Percentiles rank a stretch among this genome's conserved stretches.
Evolutionary conservation across 495 filamentous ascomycete genomes (phyloP).

Genomic region (Cercophora scortea): DNA sequence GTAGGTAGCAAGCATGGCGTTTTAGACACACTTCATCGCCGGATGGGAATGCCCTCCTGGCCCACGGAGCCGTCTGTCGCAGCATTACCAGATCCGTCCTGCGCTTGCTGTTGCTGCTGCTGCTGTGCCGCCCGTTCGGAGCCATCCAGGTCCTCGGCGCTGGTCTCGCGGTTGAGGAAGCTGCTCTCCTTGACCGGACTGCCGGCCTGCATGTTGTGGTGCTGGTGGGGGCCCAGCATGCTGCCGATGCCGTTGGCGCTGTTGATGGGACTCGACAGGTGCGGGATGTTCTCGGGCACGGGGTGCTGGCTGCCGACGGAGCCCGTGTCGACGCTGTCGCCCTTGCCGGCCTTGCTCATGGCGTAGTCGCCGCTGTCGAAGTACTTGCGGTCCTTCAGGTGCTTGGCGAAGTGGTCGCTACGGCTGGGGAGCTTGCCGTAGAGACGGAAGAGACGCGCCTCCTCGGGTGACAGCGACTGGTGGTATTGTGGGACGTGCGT

Average conservation of each 20-base stretch:
- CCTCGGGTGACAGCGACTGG: conserved; percentile 81
- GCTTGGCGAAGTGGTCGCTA: conserved; percentile 94
- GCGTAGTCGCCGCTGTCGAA: conserved; percentile 98
- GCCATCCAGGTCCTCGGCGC: conserved; percentile 50
- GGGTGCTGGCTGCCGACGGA: conserved; percentile 91
- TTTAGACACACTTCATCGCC: conserved; percentile 28
- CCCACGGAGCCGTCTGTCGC: conserved; percentile 8
- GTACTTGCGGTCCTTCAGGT: conserved; percentile 97
- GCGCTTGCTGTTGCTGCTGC: conserved; percentile 8
- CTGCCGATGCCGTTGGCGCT: conserved; percentile 36
- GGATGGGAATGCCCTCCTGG: conserved; percentile 58
- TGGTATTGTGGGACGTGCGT: conserved; percentile 5
- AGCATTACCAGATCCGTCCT: background rate
- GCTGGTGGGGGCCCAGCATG: conserved; percentile 35
- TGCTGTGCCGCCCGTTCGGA: conserved; percentile 4
- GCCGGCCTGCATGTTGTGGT: conserved; percentile 50
- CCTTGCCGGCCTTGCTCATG: conserved; percentile 96
- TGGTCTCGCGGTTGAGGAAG: conserved; percentile 69
- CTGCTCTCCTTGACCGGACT: conserved; percentile 84
- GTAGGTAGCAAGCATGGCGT: background rate
- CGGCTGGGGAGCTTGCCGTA: conserved; percentile 96
- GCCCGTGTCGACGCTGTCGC: conserved; percentile 86
- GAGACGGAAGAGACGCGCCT: conserved; percentile 89
- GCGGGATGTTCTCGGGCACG: conserved; percentile 92
- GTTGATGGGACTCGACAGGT: conserved; percentile 62